phyloP scores from a whole-genome alignment of 1,284 basidiomycete species.

The Lentinula novae-zelandiae region DNA sequence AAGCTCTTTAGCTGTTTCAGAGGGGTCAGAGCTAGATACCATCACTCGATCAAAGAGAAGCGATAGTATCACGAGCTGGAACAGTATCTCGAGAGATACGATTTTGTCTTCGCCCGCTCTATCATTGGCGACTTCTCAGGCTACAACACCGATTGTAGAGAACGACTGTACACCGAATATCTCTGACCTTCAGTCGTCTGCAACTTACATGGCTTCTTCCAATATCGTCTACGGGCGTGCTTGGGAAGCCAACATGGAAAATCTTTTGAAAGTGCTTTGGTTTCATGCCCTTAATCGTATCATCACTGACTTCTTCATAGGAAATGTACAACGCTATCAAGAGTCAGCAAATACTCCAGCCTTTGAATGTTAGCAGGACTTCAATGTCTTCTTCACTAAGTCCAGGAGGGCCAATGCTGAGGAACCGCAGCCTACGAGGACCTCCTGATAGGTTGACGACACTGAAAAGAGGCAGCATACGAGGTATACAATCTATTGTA shows the following conservation, averaged over 20 bases:
- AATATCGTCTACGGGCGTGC: conserved; percentile 53
- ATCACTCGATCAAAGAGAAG: conserved; percentile 65
- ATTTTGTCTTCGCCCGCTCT: conserved; percentile 36
- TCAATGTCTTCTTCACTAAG: conserved; percentile 57
- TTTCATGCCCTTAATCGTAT: not conserved
- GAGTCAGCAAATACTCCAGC: conserved; percentile 86
- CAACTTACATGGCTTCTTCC: conserved; percentile 26
- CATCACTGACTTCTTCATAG: conserved; percentile 32
- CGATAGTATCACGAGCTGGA: conserved; percentile 80
- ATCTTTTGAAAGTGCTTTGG: conserved; percentile 67
- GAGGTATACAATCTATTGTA: conserved; percentile 79
- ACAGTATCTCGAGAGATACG: conserved; percentile 63
- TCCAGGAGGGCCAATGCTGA: conserved; percentile 45
- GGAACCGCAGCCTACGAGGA: conserved; percentile 66
- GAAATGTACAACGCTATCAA: conserved; percentile 95
- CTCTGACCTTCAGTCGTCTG: conserved; percentile 37
- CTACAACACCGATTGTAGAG: conserved; percentile 20
- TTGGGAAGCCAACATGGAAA: conserved; percentile 88
- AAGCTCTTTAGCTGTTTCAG: not conserved
- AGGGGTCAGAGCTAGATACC: conserved; percentile 35
- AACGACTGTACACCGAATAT: conserved; percentile 42
- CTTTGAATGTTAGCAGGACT: conserved; percentile 47
- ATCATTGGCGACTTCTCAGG: conserved; percentile 28
- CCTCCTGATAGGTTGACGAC: conserved; percentile 69
- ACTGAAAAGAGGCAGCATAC: conserved; percentile 87